Conservation (phyloP, 2,329 filamentous ascomycete species). For the Arthrobotrys entomopaga region DNA sequence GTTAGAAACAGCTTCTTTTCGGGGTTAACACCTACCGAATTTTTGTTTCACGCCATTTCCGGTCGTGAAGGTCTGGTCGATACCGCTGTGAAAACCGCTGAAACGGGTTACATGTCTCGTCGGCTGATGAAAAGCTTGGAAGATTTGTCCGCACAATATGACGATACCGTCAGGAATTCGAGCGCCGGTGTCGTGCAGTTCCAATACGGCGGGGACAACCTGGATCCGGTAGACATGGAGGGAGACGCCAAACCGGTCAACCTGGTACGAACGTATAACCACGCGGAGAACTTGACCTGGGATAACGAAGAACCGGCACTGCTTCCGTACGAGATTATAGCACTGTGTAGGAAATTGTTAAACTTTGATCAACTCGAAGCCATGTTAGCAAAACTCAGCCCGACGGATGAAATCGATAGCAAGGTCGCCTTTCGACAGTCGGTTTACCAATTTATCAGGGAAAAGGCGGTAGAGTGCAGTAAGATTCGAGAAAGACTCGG, state of each 20-base stretch:
- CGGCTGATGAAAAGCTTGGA: conserved; percentile 97
- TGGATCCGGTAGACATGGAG: conserved; percentile 98
- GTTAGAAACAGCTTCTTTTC: conserved; percentile 97
- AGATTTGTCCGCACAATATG: conserved; percentile 91
- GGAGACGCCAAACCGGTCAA: conserved; percentile 90
- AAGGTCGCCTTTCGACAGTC: conserved; percentile 62
- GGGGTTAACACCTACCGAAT: conserved; percentile 87
- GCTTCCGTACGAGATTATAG: conserved; percentile 76
- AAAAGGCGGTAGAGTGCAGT: conserved; percentile 39
- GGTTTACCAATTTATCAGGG: conserved; percentile 32
- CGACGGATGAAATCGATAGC: conserved; percentile 69
- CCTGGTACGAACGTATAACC: conserved; percentile 89
- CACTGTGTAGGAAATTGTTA: conserved; percentile 66
- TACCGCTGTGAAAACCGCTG: conserved; percentile 97
- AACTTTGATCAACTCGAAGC: conserved; percentile 57
- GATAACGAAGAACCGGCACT: conserved; percentile 79
- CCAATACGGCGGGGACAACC: conserved; percentile 93
- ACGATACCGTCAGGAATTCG: conserved; percentile 92
- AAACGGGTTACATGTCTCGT: conserved; percentile 99
- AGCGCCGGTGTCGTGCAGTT: conserved; percentile 91
- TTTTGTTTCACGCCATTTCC: conserved; percentile 97
- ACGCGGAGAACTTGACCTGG: conserved; percentile 79
- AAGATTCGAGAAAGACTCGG: conserved; percentile 43
- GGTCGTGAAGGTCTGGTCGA: conserved; percentile 98
- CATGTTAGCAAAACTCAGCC: conserved; percentile 53